Conservation (phyloP, 1,284 basidiomycete genomes). For the Amylostereum chailletii region DNA sequence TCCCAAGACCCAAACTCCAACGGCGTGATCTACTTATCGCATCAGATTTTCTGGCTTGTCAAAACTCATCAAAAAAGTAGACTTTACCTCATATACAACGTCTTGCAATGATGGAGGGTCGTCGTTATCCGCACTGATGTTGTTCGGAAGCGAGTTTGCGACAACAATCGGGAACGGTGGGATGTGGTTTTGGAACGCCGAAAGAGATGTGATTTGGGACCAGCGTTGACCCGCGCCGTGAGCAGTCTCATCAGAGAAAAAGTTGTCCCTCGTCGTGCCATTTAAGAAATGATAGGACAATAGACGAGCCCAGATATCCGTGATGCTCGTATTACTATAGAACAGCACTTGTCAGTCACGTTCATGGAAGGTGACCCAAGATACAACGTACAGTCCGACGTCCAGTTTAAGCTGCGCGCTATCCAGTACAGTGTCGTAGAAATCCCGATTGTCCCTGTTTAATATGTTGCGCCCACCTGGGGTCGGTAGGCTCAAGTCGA, state of each 20-base stretch:
- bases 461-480: neutral
- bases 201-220: conserved; percentile 26
- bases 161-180: conserved; percentile 32
- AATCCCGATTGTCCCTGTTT: neutral
- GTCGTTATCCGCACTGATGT: no score
- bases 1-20: conserved; percentile 65
- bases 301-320: neutral
- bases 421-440: neutral
- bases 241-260: neutral
- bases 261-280: neutral
- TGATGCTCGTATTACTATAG: conserved; percentile 23
- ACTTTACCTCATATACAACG: no score
- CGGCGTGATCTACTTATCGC: conserved; percentile 36
- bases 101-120: no score
- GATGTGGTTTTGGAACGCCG: conserved; percentile 21
- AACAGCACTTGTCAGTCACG: no score
- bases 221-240: neutral
- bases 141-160: conserved; percentile 10
- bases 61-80: no score
- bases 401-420: neutral
- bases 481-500: neutral
- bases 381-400: neutral
- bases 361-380: neutral
- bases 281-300: conserved; percentile 9
- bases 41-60: no score